Evolutionary conservation across 2,329 filamentous ascomycete genomes (phyloP).

Genomic region (Rhynchosporium secalis): DNA sequence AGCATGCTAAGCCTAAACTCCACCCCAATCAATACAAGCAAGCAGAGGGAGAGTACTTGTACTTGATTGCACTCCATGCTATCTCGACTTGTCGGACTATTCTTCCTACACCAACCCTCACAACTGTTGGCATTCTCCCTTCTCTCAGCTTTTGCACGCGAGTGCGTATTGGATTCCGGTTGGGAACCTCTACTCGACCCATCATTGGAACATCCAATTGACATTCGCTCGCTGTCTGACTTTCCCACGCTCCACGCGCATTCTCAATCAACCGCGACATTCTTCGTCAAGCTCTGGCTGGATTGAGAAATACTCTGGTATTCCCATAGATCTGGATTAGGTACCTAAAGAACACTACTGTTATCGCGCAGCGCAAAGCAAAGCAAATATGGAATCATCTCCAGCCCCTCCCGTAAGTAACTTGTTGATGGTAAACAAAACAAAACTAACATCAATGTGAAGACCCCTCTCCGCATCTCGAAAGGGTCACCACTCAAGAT

Average conservation of each 20-base stretch:
- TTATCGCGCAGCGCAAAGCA: not conserved
- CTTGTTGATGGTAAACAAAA: slow-evolving; percentile 9
- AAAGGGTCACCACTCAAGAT: slow-evolving; percentile 70
- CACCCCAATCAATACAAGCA: too few species aligned
- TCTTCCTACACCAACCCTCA: not conserved
- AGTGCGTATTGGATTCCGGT: not conserved
- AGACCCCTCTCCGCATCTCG: slow-evolving; percentile 77
- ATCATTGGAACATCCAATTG: not conserved
- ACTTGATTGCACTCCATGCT: too few species aligned
- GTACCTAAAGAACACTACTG: not conserved
- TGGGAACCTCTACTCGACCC: not conserved
- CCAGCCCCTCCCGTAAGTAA: slow-evolving; percentile 7
- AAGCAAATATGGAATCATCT: slow-evolving; percentile 7
- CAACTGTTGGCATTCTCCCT: not conserved
- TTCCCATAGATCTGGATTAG: not conserved
- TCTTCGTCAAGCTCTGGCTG: not conserved
- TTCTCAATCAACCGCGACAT: slow-evolving; percentile 6
- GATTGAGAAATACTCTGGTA: not conserved
- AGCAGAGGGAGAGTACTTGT: too few species aligned
- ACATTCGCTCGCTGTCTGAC: not conserved
- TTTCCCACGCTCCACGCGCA: slow-evolving; percentile 4
- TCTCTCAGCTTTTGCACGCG: not conserved
- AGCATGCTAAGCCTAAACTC: too few species aligned
- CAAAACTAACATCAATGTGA: slow-evolving; percentile 46
- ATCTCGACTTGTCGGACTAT: not conserved